Conservation (phyloP, 2,329 filamentous ascomycete species). For the Periconia sp. region DNA sequence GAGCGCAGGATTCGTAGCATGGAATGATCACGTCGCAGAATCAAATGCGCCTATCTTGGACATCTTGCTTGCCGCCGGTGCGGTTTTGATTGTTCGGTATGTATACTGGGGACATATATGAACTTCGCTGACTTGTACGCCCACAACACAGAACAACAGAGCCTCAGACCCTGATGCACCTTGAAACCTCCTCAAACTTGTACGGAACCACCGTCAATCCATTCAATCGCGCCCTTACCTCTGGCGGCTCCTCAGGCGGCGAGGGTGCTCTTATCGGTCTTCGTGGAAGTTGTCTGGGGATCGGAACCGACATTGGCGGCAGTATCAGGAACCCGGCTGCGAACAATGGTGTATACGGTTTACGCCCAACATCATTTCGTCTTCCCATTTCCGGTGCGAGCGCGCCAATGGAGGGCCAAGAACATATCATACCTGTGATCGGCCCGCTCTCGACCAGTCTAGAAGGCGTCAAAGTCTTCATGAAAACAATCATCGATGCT, state of each 20-base stretch:
- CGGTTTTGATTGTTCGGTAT: constrained; percentile 59
- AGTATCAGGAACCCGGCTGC: constrained; percentile 62
- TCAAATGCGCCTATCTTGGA: constrained; percentile 25
- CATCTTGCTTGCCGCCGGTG: constrained; percentile 47
- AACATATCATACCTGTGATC: constrained; percentile 54
- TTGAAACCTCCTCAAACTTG: constrained; percentile 58
- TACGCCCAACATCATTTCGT: constrained; percentile 53
- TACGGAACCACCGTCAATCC: constrained; percentile 62
- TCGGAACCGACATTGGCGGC: constrained; percentile 63
- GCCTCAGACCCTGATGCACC: constrained; percentile 61
- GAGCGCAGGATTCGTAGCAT: constrained; percentile 58
- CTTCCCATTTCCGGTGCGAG: constrained; percentile 47
- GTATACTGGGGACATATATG: no score
- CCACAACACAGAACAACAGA: no score
- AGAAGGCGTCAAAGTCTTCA: constrained; percentile 59
- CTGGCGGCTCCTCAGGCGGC: constrained; percentile 62
- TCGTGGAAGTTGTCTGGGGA: constrained; percentile 59
- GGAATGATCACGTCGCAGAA: constrained; percentile 32
- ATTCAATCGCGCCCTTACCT: constrained; percentile 57
- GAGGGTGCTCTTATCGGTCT: constrained; percentile 62
- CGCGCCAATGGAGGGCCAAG: constrained; percentile 49
- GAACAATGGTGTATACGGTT: constrained; percentile 62
- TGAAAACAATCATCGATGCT: constrained; percentile 54
- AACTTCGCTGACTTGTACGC: no score
- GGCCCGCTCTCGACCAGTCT: constrained; percentile 61